phyloP scores from a whole-genome alignment of 441 rosid genomes.

The Populus hybrid region DNA sequence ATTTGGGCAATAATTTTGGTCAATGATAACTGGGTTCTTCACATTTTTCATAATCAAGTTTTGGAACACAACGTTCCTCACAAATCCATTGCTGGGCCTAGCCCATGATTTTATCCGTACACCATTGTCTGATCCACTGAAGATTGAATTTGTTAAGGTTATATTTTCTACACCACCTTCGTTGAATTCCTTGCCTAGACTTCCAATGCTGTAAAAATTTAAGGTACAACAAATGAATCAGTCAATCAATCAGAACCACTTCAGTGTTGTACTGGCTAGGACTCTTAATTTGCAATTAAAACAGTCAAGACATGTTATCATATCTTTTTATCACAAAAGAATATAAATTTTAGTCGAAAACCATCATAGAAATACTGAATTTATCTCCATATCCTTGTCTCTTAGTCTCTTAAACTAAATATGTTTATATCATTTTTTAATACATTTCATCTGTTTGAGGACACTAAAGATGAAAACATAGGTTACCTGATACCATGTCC shows the following conservation, averaged over 20 bases:
- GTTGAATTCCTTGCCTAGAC: conserved; percentile 35
- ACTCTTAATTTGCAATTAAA: neutral
- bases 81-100: conserved; percentile 50
- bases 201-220: conserved; percentile 38
- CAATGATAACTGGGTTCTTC: conserved; percentile 55
- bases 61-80: conserved; percentile 39
- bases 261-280: neutral
- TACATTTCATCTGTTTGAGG: too few species aligned
- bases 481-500: conserved; percentile 29
- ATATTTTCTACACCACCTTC: conserved; percentile 63
- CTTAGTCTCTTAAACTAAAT: too few species aligned
- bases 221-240: too few species aligned
- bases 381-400: neutral
- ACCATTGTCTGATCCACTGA: conserved; percentile 55
- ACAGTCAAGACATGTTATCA: too few species aligned
- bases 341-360: too few species aligned
- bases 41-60: conserved; percentile 45
- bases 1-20: conserved; percentile 62
- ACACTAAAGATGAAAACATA: neutral
- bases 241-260: too few species aligned
- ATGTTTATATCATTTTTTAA: too few species aligned
- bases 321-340: too few species aligned
- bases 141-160: conserved; percentile 41
- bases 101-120: conserved; percentile 23
- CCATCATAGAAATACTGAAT: too few species aligned